Percentiles rank a stretch among this genome's conserved stretches.
These are phyloP conservation scores for Tylopilus sp. DNA, from an alignment of 768 basidiomycete species.

Conservation along the genomic window DNA sequence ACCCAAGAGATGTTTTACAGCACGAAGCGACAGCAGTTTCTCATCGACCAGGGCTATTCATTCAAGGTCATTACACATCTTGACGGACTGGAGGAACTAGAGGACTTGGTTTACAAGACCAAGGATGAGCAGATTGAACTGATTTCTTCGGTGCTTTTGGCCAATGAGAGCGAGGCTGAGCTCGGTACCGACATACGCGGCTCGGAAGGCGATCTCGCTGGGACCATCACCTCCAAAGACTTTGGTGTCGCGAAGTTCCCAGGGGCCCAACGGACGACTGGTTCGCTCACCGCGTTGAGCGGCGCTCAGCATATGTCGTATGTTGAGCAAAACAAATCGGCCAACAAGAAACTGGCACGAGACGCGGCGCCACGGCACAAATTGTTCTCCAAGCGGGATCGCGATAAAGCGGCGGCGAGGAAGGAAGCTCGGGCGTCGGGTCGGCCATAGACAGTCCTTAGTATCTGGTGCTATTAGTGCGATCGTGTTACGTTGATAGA, in stretches of 20 bases:
- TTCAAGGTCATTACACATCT: slow-evolving; percentile 99
- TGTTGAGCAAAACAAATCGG: slow-evolving; percentile 87
- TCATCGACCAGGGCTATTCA: slow-evolving; percentile 98
- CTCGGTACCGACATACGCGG: slow-evolving; percentile 79
- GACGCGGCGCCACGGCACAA: slow-evolving; percentile 62
- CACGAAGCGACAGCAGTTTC: slow-evolving; percentile 96
- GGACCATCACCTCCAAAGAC: slow-evolving; percentile 83
- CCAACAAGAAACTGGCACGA: slow-evolving; percentile 72
- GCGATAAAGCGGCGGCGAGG: slow-evolving; percentile 57
- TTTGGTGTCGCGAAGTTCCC: slow-evolving; percentile 71
- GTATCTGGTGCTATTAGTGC: slow-evolving; percentile 16
- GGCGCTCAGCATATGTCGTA: slow-evolving; percentile 93
- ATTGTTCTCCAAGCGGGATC: slow-evolving; percentile 80
- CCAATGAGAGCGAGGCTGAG: slow-evolving; percentile 88
- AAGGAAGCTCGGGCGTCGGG: slow-evolving; percentile 40
- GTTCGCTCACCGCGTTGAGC: slow-evolving; percentile 78
- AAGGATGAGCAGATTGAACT: slow-evolving; percentile 95
- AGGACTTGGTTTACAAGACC: slow-evolving; percentile 88
- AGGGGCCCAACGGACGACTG: slow-evolving; percentile 70
- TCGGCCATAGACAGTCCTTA: slow-evolving; percentile 18
- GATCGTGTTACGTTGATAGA: slow-evolving; percentile 14
- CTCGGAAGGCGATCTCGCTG: slow-evolving; percentile 82
- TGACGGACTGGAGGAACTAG: slow-evolving; percentile 83
- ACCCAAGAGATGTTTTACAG: slow-evolving; percentile 99
- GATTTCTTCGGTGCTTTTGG: slow-evolving; percentile 86